phyloP scores from a whole-genome alignment of 805 yeast genomes.

The Cyberlindnera sargentensis region DNA sequence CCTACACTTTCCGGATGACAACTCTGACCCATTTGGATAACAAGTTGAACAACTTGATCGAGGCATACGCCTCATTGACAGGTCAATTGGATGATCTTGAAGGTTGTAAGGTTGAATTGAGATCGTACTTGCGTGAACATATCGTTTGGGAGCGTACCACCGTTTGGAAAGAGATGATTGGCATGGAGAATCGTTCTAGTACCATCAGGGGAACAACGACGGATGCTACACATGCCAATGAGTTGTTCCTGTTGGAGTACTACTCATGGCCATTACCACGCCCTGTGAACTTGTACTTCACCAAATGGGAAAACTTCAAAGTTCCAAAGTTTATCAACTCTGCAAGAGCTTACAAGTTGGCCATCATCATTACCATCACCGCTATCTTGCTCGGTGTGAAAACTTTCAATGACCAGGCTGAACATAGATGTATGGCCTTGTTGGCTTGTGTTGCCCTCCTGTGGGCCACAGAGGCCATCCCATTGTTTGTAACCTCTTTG shows the following conservation, averaged over 20 bases:
- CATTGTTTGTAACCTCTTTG: slow-evolving; percentile 85
- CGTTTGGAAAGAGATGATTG: slow-evolving; percentile 93
- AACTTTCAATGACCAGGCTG: slow-evolving; percentile 54
- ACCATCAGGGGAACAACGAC: slow-evolving; percentile 30
- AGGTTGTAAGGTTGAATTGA: slow-evolving; percentile 45
- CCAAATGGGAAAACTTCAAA: slow-evolving; percentile 25
- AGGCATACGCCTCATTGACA: slow-evolving; percentile 46
- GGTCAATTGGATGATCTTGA: slow-evolving; percentile 29
- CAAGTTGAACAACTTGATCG: slow-evolving; percentile 45
- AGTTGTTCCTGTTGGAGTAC: slow-evolving; percentile 28
- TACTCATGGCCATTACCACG: slow-evolving; percentile 27
- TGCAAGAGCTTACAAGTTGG: slow-evolving; percentile 25
- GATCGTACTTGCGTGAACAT: slow-evolving; percentile 71
- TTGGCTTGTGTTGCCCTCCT: slow-evolving; percentile 59
- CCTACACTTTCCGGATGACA: slow-evolving; percentile 47
- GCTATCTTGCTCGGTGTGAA: slow-evolving; percentile 48
- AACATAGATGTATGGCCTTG: slow-evolving; percentile 59
- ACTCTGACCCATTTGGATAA: slow-evolving; percentile 44
- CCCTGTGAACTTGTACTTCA: slow-evolving; percentile 20
- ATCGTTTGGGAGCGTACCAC: slow-evolving; percentile 96
- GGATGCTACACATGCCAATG: slow-evolving; percentile 25
- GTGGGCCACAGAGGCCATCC: slow-evolving; percentile 96
- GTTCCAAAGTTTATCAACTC: slow-evolving; percentile 37
- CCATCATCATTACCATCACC: slow-evolving; percentile 42
- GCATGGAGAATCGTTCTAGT: slow-evolving; percentile 64